Percentiles rank a stretch among this genome's conserved stretches.
These are phyloP conservation scores for Gastrolobium bilobum DNA, from an alignment of 306 rosid genomes.

Conservation along the genomic window DNA sequence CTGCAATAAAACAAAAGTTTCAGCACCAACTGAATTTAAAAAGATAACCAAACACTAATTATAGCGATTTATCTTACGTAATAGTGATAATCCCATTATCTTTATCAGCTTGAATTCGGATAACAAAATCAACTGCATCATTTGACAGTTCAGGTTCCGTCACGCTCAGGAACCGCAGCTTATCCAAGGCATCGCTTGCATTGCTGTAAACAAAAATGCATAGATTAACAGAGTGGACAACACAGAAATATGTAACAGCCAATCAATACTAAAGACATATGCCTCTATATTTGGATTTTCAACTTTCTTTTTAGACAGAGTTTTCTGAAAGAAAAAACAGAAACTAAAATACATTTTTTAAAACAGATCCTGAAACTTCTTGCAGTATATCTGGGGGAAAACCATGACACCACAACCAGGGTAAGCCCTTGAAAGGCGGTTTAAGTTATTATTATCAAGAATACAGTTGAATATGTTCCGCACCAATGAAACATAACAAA, in stretches of 20 bases:
- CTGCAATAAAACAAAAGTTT: constrained; percentile 58
- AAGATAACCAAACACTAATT: not conserved
- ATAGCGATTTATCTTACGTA: constrained; percentile 61
- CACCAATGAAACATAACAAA: not conserved
- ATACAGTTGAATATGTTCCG: too few species aligned
- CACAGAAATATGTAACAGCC: constrained; percentile 9
- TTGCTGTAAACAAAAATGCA: constrained; percentile 63
- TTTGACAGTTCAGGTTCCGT: constrained; percentile 80
- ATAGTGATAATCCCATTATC: constrained; percentile 86
- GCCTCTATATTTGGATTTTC: not conserved
- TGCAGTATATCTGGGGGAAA: not conserved
- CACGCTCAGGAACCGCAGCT: constrained; percentile 90
- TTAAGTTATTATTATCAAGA: not conserved
- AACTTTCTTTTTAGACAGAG: not conserved
- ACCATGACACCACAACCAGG: not conserved
- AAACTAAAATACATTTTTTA: not conserved
- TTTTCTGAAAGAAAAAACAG: not conserved
- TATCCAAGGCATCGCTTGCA: constrained; percentile 99
- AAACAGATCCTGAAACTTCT: constrained; percentile 10
- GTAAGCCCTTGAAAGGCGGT: not conserved
- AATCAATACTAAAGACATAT: not conserved
- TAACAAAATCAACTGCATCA: constrained; percentile 83
- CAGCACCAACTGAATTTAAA: constrained; percentile 21
- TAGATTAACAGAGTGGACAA: constrained; percentile 7
- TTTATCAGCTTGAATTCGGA: constrained; percentile 82